Evolutionary conservation across 2,329 filamentous ascomycete species (phyloP), one percentile per base, ranked within the genome.

Genomic region (Pseudocercospora ulei): DNA sequence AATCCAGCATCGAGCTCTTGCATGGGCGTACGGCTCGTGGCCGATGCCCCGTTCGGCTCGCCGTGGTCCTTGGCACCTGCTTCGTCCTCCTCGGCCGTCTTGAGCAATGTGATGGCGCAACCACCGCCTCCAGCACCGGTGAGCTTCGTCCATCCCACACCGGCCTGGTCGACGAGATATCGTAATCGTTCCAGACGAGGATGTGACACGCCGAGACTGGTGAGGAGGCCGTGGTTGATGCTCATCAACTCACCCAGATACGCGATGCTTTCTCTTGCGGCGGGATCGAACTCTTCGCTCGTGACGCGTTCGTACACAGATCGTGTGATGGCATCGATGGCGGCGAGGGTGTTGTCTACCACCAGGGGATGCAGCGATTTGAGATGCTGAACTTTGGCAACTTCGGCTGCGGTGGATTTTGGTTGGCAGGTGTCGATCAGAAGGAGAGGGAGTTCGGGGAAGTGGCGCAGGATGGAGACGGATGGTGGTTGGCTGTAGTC

Each of bases 71-170:
- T n/a, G 1, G 37, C n/a, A 7, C 11, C 6, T 18, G 17, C 28
- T 9, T 38, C 34, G 11, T 28, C 12, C 3, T 28, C 34, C 5
- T 35, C 42, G 14, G 57, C 51, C 0, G 83, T 82, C 48, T 80
- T 81, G 33, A 98, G 69, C 3, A 98, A 68, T 0, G 88, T 92
- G 51, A 98, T 96, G 2, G 87, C 88, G 62, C 92, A 96, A 2
- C 90, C 90, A 40, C 90, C 92, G 7, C 90, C 92, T 13, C 90
- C 90, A 1, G 90, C 90, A 20, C 90, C 90, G 0, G 90, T 98
- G 41, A 98, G 72, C 62, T 98, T 98, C 7, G 90, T 95, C 87
- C 87, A 98, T 18, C 90, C 90, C 39, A 95, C 82, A 25, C 80
- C 82, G 40, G 85, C 75, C 52, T 90, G 78, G 51, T 98, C 88